Conservation (phyloP, 2,329 filamentous ascomycete genomes). For the Aspergillus sp. region DNA sequence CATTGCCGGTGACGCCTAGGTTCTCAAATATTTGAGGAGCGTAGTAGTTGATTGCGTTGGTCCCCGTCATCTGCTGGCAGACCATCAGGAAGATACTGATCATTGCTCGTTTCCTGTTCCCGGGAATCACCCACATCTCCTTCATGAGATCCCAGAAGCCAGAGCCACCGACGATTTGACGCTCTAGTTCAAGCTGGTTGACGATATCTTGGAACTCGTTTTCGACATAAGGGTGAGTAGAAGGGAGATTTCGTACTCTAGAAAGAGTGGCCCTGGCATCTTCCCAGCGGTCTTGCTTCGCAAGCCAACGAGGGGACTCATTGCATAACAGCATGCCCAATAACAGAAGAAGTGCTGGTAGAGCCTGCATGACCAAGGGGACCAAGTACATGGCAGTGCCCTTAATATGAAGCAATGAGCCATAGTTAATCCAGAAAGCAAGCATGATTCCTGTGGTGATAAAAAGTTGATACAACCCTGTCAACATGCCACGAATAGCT, state of each 20-base stretch:
- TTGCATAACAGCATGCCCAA: conserved; percentile 59
- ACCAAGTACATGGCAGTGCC: conserved; percentile 54
- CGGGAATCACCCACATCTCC: conserved; percentile 59
- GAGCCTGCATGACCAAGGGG: conserved; percentile 60
- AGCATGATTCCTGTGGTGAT: conserved; percentile 44
- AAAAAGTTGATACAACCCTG: conserved; percentile 58
- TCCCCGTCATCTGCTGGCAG: conserved; percentile 50
- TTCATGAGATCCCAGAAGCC: conserved; percentile 54
- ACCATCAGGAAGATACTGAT: conserved; percentile 53
- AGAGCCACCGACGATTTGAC: conserved; percentile 50
- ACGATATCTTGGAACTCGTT: conserved; percentile 59
- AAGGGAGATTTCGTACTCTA: conserved; percentile 51
- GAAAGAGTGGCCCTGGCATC: conserved; percentile 54
- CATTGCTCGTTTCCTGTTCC: conserved; percentile 50
- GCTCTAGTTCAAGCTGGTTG: conserved; percentile 59
- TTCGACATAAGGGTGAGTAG: conserved; percentile 52
- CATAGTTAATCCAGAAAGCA: conserved; percentile 53
- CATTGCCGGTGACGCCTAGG: conserved; percentile 56
- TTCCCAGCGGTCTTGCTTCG: conserved; percentile 65
- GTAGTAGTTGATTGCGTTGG: conserved; percentile 64
- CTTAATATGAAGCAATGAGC: conserved; percentile 43
- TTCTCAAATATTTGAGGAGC: conserved; percentile 65
- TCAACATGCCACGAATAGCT: conserved; percentile 55
- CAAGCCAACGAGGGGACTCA: conserved; percentile 65
- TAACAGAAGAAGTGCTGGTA: conserved; percentile 59